Base-by-base conservation (phyloP, 2,329 filamentous ascomycete genomes). In the Xylariaceae sp. region DNA sequence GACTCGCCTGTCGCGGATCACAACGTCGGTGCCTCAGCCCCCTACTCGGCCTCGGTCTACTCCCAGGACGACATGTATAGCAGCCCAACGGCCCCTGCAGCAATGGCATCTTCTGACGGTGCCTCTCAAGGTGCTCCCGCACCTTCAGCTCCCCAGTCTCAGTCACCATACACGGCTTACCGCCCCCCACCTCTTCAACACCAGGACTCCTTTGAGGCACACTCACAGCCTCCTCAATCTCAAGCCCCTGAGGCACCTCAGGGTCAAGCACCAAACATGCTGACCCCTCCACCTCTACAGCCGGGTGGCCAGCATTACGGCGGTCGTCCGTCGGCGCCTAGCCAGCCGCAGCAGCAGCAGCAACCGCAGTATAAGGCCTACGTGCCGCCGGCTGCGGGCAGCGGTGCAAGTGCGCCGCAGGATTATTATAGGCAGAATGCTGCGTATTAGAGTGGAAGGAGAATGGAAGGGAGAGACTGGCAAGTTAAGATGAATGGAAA, bases 1-100 rank as follows among this genome's bases (percentile, higher is more conserved):
- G 88, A 92, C 72, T 89, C 88, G 2, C 89, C 88, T 48, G 80
- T 89, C 45, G 83, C 79, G 10, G 73, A 79, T 4, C 78, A 82
- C 70, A 80, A 61, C n/a, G 61, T 61, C 18, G 56, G 52, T 15
- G 62, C 55, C 18, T 75, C 76, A 35, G 74, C 74, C 18, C 74
- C 77, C 1, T 82, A 77, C 66, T 74, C 77, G 2, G 76, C 76
- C 48, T 78, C 79, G 0, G 75, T 75, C 35, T 80, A 81, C 67
- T 78, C 79, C 3, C 74, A 77, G 4, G 80, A 83, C 8, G 79
- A 82, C 56, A 71, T 71, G 7, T 75, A 74, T 51, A 56, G 52
- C 58, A 69, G 63, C 50, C 73, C 62, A 64, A 66, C 60, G 56
- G 70, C 56, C 59, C 66, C 60, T 61, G 72, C 59, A 63, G 71